phyloP scores from a whole-genome alignment of 352 stramenopile species.

The Pythium rhizo-oryzae region DNA sequence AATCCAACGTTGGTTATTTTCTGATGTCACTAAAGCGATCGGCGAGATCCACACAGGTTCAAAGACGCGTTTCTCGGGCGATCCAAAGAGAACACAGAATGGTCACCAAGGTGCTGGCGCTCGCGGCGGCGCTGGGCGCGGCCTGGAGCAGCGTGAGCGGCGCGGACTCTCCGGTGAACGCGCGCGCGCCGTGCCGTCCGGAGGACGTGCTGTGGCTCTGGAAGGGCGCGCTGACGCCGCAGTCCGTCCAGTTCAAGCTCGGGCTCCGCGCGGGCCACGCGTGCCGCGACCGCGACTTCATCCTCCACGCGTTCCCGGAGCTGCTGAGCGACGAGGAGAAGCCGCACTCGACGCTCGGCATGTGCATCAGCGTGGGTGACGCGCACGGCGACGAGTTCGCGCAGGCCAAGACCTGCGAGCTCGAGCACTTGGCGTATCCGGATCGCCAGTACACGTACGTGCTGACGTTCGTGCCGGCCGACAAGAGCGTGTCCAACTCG shows the following conservation, averaged over 20 bases:
- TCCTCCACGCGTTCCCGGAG: constrained; percentile 61
- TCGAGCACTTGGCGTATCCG: constrained; percentile 50
- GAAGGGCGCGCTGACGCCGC: constrained; percentile 66
- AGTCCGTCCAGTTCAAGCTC: constrained; percentile 73
- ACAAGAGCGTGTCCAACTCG: constrained; percentile 26
- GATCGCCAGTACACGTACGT: constrained; percentile 64
- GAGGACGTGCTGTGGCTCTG: constrained; percentile 72
- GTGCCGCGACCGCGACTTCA: constrained; percentile 52
- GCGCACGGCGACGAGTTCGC: constrained; percentile 33
- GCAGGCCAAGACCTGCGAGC: constrained; percentile 50
- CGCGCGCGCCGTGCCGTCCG: constrained; percentile 29
- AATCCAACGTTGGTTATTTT: constrained; percentile 27
- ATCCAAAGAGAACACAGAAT: constrained; percentile 1
- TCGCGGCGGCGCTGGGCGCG: constrained; percentile 7
- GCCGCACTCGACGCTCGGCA: constrained; percentile 44
- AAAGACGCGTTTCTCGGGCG: background rate
- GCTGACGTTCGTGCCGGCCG: constrained; percentile 40
- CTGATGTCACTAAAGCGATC: background rate
- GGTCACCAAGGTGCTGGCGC: constrained; percentile 6
- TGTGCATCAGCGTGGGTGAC: constrained; percentile 28
- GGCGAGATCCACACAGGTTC: background rate
- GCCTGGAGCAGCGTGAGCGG: background rate
- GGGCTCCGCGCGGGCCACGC: constrained; percentile 56
- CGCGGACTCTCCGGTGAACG: background rate
- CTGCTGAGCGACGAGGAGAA: constrained; percentile 41